Percentiles rank a stretch among this genome's conserved stretches.
These are phyloP conservation scores for Babesia divergens DNA, from an alignment of 169 alveolate species.

Conservation along the genomic window DNA sequence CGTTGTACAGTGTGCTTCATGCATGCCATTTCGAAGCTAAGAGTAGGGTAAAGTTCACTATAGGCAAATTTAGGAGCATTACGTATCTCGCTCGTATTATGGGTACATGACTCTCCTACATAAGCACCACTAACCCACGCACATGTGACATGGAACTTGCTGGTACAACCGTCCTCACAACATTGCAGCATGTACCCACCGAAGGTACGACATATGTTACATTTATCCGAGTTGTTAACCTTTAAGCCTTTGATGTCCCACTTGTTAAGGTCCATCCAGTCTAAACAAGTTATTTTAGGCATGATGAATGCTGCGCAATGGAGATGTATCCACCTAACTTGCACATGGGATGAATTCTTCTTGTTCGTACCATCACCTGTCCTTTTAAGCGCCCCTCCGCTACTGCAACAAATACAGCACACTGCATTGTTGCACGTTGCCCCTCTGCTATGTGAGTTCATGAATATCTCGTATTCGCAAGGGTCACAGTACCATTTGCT, in stretches of 20 bases:
- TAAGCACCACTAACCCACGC: slow-evolving; percentile 56
- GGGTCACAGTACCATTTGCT: slow-evolving; percentile 35
- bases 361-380: not conserved
- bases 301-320: slow-evolving; percentile 47
- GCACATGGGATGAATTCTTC: not conserved
- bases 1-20: slow-evolving; percentile 18
- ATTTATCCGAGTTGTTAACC: not conserved
- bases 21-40: slow-evolving; percentile 22
- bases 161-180: slow-evolving; percentile 3
- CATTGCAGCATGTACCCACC: slow-evolving; percentile 49
- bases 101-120: slow-evolving; percentile 29
- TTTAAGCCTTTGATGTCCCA: slow-evolving; percentile 20
- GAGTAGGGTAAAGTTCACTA: slow-evolving; percentile 35
- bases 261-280: slow-evolving; percentile 21
- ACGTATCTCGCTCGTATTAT: slow-evolving; percentile 1
- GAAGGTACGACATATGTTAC: slow-evolving; percentile 34
- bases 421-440: slow-evolving; percentile 40
- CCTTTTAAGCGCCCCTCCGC: slow-evolving; percentile 63
- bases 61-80: not conserved
- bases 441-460: slow-evolving; percentile 14
- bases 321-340: slow-evolving; percentile 51
- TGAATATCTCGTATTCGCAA: slow-evolving; percentile 19
- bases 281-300: slow-evolving; percentile 44
- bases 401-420: slow-evolving; percentile 45
- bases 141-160: slow-evolving; percentile 53